Evolutionary conservation across 257 asterid species (phyloP), one percentile per base, ranked within the genome.

Genomic region (Solanum piurae): DNA sequence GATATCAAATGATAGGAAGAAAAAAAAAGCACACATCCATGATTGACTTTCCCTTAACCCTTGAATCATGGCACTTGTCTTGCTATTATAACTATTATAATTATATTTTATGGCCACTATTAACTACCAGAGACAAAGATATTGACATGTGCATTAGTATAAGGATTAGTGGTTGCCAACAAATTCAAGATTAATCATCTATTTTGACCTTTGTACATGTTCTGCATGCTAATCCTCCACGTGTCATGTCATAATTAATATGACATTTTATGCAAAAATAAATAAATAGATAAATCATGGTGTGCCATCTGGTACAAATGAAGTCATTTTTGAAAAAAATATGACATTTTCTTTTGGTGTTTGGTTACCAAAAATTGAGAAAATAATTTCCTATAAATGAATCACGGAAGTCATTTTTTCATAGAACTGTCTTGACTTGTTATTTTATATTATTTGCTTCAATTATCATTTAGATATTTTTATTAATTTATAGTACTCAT

Each of bases 131-230:
- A 9, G 42, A 80, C 85, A 80, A 46, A 80, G 85, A 80, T 80
- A 82, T 62, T 18, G 42, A 10, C 31, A 44, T 49, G 12, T 80
- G 27, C 27, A 80, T 80, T 46, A 27, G 1, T 83, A 73, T 60
- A 83, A 72, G 42, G 87, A 86, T 69, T 52, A 55, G 80, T 83
- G 69, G 89, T 84, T 84, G 31, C 46, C 80, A 83, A 38, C 76
- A 58, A 58, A n/a, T 52, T 64, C 12, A n/a, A 58, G n/a, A 55
- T 37, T 58, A n/a, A 58, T 73, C 74, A 82, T 83, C 8, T 34
- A 73, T 33, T 27, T 85, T 38, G 40, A 60, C 87, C 33, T 85
- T 38, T 38, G 80, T 64, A n/a, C 7, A 25, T 12, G 42, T 77
- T 25, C 25, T 10, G 3, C 14, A 49, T 80, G 58, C 55, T 33